Percentiles rank a stretch among this genome's conserved stretches.
Conservation (phyloP, 2,329 filamentous ascomycete species). For the Epichloe sylvatica region DNA sequence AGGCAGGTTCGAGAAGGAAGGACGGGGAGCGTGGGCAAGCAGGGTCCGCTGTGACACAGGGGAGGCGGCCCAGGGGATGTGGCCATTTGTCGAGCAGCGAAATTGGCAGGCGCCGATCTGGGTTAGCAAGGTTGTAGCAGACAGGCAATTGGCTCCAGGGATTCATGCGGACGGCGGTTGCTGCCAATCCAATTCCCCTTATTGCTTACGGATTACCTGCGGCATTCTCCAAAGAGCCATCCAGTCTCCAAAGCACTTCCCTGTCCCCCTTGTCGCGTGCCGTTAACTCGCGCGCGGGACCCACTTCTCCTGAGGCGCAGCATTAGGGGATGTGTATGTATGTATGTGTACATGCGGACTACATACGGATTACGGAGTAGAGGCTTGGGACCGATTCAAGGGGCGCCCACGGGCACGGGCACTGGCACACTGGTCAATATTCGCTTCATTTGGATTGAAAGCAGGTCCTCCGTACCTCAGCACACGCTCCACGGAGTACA, state of each 20-base stretch:
- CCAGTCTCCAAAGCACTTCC: no score
- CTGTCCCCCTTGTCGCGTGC: not conserved
- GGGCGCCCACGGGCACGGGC: no score
- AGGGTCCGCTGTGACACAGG: not conserved
- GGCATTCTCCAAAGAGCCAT: not conserved
- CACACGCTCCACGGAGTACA: no score
- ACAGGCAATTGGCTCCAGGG: not conserved
- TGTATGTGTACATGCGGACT: no score
- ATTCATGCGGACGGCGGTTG: not conserved
- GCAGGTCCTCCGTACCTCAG: no score
- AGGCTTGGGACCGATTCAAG: no score
- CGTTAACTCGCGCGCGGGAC: no score
- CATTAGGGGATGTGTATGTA: no score
- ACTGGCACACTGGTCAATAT: no score
- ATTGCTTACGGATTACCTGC: not conserved
- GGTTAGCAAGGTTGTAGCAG: not conserved
- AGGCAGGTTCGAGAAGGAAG: not conserved
- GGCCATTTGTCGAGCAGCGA: not conserved
- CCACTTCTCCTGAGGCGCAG: no score
- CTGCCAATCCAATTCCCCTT: not conserved
- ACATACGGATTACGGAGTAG: no score
- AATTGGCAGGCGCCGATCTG: slow-evolving; percentile 1
- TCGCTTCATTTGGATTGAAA: no score
- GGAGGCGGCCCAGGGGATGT: not conserved
- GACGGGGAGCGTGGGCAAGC: not conserved